Conservation (phyloP, 2,329 filamentous ascomycete genomes). For the Trichophyton simii region DNA sequence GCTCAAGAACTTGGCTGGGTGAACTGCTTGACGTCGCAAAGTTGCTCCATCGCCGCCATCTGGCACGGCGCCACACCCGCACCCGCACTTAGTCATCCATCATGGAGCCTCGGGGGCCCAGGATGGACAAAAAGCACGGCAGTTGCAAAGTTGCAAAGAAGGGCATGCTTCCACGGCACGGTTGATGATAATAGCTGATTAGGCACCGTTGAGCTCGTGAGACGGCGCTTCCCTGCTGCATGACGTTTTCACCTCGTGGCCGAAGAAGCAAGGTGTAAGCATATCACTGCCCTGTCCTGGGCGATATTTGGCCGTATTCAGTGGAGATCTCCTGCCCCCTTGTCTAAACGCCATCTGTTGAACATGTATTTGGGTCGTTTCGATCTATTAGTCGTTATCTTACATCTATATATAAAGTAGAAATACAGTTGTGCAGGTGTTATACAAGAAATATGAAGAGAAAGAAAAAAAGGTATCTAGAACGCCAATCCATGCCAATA, state of each 20-base stretch:
- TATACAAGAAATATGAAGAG: neutral
- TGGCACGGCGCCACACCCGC: too few relatives aligned
- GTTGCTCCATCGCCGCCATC: too few relatives aligned
- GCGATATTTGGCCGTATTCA: neutral
- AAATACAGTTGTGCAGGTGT: neutral
- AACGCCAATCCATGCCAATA: neutral
- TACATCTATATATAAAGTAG: neutral
- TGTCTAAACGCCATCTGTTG: neutral
- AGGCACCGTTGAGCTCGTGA: too few relatives aligned
- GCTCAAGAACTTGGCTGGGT: too few relatives aligned
- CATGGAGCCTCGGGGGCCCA: too few relatives aligned
- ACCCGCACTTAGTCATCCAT: too few relatives aligned
- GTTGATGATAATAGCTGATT: neutral
- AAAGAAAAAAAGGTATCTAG: neutral
- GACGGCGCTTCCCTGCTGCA: neutral
- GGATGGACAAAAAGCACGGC: neutral
- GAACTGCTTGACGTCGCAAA: too few relatives aligned
- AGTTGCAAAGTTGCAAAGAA: neutral
- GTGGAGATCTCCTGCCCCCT: neutral
- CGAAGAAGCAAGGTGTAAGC: neutral
- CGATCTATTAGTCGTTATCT: neutral
- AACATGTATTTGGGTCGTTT: neutral
- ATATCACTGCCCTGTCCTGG: neutral
- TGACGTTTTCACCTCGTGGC: neutral
- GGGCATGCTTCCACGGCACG: neutral